Evolutionary conservation across 805 yeast genomes (phyloP).

Genomic region (Kazachstania bromeliacearum): DNA sequence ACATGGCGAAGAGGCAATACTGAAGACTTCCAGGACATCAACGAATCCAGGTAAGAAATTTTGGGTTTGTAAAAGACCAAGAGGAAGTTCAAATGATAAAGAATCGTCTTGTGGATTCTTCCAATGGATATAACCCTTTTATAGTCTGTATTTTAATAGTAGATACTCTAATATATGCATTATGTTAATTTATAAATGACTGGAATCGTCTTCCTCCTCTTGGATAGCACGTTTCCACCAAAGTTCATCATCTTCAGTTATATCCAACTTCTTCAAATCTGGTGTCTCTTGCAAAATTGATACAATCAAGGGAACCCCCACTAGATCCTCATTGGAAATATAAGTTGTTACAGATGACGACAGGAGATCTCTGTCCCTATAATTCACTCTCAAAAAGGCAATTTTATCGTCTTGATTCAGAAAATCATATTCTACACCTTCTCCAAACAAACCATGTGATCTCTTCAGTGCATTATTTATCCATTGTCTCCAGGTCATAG

Average conservation of each 20-base stretch:
- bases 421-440: slow-evolving; percentile 30
- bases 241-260: slow-evolving; percentile 19
- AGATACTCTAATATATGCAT: too few species aligned
- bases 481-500: slow-evolving; percentile 34
- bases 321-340: slow-evolving; percentile 23
- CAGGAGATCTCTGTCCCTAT: slow-evolving; percentile 23
- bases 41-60: slow-evolving; percentile 42
- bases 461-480: slow-evolving; percentile 28
- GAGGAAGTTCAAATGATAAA: slow-evolving; percentile 22
- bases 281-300: slow-evolving; percentile 16
- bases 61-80: slow-evolving; percentile 42
- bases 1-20: slow-evolving; percentile 38
- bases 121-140: slow-evolving; percentile 36
- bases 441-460: slow-evolving; percentile 36
- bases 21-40: slow-evolving; percentile 37
- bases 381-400: slow-evolving; percentile 23
- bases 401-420: slow-evolving; percentile 17
- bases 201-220: slow-evolving; percentile 12
- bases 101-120: slow-evolving; percentile 43
- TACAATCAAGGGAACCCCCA: slow-evolving; percentile 20
- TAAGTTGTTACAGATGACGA: slow-evolving; percentile 28
- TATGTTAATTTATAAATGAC: too few species aligned
- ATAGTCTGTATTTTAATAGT: background rate
- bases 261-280: slow-evolving; percentile 18
- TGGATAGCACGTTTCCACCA: slow-evolving; percentile 20